Percentiles rank a stretch among this genome's conserved stretches.
phyloP scores from a whole-genome alignment of 2,329 filamentous ascomycete species.

The Fusarium armeniacum region DNA sequence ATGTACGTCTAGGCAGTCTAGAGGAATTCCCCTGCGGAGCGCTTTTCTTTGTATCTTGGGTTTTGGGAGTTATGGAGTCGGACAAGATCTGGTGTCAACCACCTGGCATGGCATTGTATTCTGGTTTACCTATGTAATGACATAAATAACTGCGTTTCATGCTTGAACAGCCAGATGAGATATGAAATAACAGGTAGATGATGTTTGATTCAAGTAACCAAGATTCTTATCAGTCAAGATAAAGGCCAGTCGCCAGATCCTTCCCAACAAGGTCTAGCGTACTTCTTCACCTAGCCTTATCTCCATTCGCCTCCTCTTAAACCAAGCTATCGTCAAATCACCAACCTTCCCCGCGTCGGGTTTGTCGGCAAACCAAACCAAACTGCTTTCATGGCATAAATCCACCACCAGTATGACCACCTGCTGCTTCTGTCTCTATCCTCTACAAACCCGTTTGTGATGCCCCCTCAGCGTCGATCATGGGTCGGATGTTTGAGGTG shows the following conservation, averaged over 20 bases:
- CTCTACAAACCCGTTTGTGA: conserved; percentile 6
- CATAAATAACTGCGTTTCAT: background rate
- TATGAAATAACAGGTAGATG: background rate
- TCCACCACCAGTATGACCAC: conserved; percentile 17
- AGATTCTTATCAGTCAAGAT: conserved; percentile 8
- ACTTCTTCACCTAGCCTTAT: background rate
- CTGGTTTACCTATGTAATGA: background rate
- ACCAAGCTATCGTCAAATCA: conserved; percentile 10
- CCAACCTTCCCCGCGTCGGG: conserved; percentile 25
- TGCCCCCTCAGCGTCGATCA: conserved; percentile 43
- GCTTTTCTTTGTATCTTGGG: conserved; percentile 31
- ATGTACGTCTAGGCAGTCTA: conserved; percentile 4
- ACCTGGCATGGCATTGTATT: background rate
- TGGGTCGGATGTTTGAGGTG: conserved; percentile 42
- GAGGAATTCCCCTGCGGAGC: conserved; percentile 21
- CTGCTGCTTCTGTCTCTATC: conserved; percentile 1
- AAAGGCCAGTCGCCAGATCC: conserved; percentile 25
- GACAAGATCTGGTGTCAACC: background rate
- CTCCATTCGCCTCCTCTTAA: conserved; percentile 12
- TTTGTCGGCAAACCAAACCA: background rate
- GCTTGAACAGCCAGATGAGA: background rate
- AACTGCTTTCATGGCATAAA: conserved; percentile 21
- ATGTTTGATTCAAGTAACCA: background rate
- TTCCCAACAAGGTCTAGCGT: conserved; percentile 3
- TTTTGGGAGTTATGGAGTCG: conserved; percentile 8